A percentile compares a stretch with the other conserved stretches of the same genome.
Conservation (phyloP, 164 flowering plant species). For the Kingdonia uniflora region DNA sequence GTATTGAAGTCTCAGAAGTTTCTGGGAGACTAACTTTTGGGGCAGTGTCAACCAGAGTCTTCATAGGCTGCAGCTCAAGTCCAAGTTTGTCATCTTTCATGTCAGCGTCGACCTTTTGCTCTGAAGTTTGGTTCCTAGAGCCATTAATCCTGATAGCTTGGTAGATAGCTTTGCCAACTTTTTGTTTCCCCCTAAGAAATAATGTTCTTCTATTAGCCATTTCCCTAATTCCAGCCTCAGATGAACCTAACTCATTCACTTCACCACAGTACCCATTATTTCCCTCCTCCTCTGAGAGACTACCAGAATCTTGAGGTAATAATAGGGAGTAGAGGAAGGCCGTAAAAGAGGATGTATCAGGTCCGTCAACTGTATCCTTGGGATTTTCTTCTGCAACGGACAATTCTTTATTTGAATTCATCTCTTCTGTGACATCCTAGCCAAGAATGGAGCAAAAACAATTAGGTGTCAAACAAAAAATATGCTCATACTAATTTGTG, state of each 20-base stretch:
- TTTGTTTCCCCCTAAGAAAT: slow-evolving; percentile 64
- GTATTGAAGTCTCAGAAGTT: slow-evolving; percentile 72
- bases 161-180: slow-evolving; percentile 42
- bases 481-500: background rate
- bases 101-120: slow-evolving; percentile 24
- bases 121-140: slow-evolving; percentile 29
- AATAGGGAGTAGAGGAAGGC: slow-evolving; percentile 76
- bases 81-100: slow-evolving; percentile 23
- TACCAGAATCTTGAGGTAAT: slow-evolving; percentile 40
- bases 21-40: slow-evolving; percentile 35
- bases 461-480: background rate
- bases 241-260: slow-evolving; percentile 13
- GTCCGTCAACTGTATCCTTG: slow-evolving; percentile 41
- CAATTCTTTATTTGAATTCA: slow-evolving; percentile 22
- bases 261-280: slow-evolving; percentile 17
- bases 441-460: slow-evolving; percentile 5
- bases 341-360: slow-evolving; percentile 91
- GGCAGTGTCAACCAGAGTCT: slow-evolving; percentile 18
- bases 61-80: slow-evolving; percentile 33
- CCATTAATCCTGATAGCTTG: slow-evolving; percentile 48
- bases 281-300: slow-evolving; percentile 20
- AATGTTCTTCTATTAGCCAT: slow-evolving; percentile 40
- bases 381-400: slow-evolving; percentile 28
- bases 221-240: slow-evolving; percentile 27
- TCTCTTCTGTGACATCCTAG: slow-evolving; percentile 33